These are phyloP conservation scores for Penicillium brasilianum DNA, from an alignment of 2,329 filamentous ascomycete genomes.

Conservation along the genomic window DNA sequence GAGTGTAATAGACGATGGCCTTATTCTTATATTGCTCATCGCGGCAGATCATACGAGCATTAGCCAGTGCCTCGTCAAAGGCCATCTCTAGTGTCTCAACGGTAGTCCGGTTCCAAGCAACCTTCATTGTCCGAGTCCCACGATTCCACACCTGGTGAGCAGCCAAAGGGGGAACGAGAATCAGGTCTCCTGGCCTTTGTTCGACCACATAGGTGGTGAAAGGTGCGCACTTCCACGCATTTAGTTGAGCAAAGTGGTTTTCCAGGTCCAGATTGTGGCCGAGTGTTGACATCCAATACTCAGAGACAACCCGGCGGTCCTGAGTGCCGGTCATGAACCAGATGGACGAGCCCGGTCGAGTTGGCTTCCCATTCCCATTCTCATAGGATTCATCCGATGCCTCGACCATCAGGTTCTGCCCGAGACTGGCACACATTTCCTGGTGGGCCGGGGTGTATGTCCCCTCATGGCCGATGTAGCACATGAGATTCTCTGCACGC, in stretches of 20 bases:
- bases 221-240: conserved; percentile 92
- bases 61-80: conserved; percentile 82
- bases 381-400: conserved; percentile 69
- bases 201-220: conserved; percentile 94
- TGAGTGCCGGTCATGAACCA: conserved; percentile 99
- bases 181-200: conserved; percentile 87
- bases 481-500: conserved; percentile 97
- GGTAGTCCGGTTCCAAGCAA: conserved; percentile 96
- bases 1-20: conserved; percentile 86
- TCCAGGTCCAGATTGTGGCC: conserved; percentile 98
- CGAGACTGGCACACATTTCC: conserved; percentile 96
- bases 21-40: conserved; percentile 99
- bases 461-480: conserved; percentile 95
- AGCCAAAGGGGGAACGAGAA: conserved; percentile 88
- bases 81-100: conserved; percentile 88
- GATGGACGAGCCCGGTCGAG: conserved; percentile 82
- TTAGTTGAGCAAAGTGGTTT: conserved; percentile 93
- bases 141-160: conserved; percentile 99
- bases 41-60: conserved; percentile 86
- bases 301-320: conserved; percentile 85
- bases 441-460: conserved; percentile 94
- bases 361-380: conserved; percentile 74
- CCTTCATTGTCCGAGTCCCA: conserved; percentile 93
- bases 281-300: conserved; percentile 90
- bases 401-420: conserved; percentile 98